Evolutionary conservation across 306 rosid species (phyloP).

Genomic region (Phaseolus lunatus): DNA sequence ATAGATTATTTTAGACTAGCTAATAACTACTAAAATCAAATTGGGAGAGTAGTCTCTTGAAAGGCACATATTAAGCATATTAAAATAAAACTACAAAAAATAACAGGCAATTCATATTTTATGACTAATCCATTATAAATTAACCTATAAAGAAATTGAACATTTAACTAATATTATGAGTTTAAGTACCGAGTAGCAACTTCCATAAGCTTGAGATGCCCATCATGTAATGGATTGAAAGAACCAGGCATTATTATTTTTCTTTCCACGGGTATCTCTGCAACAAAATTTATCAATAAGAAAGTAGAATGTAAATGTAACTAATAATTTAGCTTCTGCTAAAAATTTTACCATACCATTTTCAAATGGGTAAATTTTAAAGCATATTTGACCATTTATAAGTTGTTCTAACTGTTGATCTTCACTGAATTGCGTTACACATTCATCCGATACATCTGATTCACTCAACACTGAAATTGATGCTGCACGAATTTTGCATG

Average conservation of each 20-base stretch:
- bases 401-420: constrained; percentile 84
- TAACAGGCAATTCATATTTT: background rate
- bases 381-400: constrained; percentile 79
- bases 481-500: constrained; percentile 78
- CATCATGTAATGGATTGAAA: constrained; percentile 91
- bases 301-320: background rate
- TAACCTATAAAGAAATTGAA: constrained; percentile 11
- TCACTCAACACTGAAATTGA: constrained; percentile 64
- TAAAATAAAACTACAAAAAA: constrained; percentile 22
- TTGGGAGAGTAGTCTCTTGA: background rate
- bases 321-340: constrained; percentile 5
- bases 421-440: constrained; percentile 66
- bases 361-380: constrained; percentile 77
- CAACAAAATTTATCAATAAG: constrained; percentile 31
- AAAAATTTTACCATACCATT: constrained; percentile 62
- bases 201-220: constrained; percentile 86
- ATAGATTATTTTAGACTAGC: background rate
- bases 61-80: constrained; percentile 25
- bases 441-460: constrained; percentile 68
- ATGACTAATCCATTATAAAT: constrained; percentile 1
- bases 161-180: constrained; percentile 27
- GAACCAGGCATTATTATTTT: constrained; percentile 86
- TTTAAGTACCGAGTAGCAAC: constrained; percentile 79
- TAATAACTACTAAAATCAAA: constrained; percentile 13
- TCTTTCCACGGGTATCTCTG: constrained; percentile 70